Evolutionary conservation across 768 basidiomycete genomes (phyloP).

Genomic region (Boletus fagicola): DNA sequence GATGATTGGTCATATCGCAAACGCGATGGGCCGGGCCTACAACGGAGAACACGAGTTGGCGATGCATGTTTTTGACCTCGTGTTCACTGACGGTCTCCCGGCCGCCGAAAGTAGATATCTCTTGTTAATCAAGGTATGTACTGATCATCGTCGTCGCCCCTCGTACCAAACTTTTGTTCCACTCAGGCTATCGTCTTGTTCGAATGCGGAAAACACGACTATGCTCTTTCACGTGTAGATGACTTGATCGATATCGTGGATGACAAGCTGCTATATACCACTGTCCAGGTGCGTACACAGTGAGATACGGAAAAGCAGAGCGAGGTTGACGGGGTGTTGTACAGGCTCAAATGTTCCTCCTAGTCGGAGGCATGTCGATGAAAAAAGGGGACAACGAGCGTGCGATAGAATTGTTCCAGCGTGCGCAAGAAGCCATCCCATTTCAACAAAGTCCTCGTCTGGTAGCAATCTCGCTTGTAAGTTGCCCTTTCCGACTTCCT

Average conservation of each 20-base stretch:
- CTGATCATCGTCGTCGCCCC: neutral
- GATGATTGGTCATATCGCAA: neutral
- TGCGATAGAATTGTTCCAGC: neutral
- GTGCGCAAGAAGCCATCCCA: neutral
- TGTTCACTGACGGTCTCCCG: neutral
- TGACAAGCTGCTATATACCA: neutral
- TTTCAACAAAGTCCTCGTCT: neutral
- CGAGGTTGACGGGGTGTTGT: neutral
- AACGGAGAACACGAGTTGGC: neutral
- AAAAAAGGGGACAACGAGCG: neutral
- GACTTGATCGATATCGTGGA: neutral
- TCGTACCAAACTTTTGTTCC: neutral
- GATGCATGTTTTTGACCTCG: conserved; percentile 4
- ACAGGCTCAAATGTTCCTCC: neutral
- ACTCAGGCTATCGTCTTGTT: conserved; percentile 1
- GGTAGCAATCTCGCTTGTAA: neutral
- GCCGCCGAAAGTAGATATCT: neutral
- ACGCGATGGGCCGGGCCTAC: neutral
- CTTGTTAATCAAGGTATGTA: conserved; percentile 10
- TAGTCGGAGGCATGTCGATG: neutral
- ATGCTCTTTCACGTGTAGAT: neutral
- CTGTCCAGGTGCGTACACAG: neutral
- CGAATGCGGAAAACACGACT: neutral
- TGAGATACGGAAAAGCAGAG: neutral
- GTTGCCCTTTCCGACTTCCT: neutral